phyloP scores from a whole-genome alignment of 2,329 filamentous ascomycete genomes.

The Periconia digitata region DNA sequence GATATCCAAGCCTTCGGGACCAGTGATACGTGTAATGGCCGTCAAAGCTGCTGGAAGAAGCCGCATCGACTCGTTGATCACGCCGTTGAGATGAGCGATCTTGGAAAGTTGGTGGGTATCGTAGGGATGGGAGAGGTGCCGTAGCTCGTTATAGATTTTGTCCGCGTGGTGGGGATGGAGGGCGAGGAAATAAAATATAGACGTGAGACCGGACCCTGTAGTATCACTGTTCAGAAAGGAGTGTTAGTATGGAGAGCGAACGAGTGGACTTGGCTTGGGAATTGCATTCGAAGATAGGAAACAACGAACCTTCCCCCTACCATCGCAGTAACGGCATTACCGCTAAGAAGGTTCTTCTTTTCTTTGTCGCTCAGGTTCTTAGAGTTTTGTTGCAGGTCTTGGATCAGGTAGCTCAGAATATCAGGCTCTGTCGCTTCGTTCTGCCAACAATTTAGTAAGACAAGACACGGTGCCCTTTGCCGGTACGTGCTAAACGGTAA shows the following conservation, averaged over 20 bases:
- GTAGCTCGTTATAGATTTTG: neutral
- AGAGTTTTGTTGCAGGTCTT: too few species aligned
- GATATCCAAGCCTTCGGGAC: neutral
- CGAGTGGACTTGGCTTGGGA: too few species aligned
- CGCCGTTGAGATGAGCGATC: too few species aligned
- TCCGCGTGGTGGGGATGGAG: too few species aligned
- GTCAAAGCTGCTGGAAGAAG: too few species aligned
- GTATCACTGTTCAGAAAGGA: neutral
- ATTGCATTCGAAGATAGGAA: too few species aligned
- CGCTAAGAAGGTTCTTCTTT: neutral
- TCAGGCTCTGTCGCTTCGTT: too few species aligned
- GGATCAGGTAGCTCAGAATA: too few species aligned
- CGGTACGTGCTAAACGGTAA: neutral
- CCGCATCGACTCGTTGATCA: too few species aligned
- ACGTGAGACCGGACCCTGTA: neutral
- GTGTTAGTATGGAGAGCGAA: too few species aligned
- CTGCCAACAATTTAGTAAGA: neutral
- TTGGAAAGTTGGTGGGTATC: too few species aligned
- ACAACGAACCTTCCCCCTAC: neutral
- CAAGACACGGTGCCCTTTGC: neutral
- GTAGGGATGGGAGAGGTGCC: too few species aligned
- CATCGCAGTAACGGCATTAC: neutral
- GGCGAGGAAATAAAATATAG: neutral
- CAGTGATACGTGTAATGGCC: neutral
- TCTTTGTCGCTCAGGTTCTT: neutral